phyloP scores from a whole-genome alignment of 768 basidiomycete genomes.

The Lactarius evosmus region DNA sequence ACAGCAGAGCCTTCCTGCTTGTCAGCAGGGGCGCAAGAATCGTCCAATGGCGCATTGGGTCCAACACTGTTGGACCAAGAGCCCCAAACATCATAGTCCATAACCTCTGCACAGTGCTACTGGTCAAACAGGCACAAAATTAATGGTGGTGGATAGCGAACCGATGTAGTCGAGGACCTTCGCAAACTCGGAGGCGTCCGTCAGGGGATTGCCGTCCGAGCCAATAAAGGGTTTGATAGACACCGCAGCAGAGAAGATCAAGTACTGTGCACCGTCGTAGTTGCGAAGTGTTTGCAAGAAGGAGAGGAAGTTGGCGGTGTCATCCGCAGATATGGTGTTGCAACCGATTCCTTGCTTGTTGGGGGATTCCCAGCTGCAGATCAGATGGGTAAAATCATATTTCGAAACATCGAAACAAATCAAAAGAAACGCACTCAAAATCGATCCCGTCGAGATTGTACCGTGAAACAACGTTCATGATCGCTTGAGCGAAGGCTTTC shows the following conservation, averaged over 20 bases:
- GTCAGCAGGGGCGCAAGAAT: slow-evolving; percentile 11
- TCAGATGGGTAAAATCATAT: background rate
- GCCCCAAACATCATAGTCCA: slow-evolving; percentile 28
- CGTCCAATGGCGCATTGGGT: slow-evolving; percentile 26
- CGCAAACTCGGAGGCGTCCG: slow-evolving; percentile 17
- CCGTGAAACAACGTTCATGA: background rate
- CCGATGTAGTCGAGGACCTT: slow-evolving; percentile 25
- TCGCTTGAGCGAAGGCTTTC: slow-evolving; percentile 15
- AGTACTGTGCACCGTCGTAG: background rate
- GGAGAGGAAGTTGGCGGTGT: slow-evolving; percentile 13
- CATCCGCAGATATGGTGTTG: slow-evolving; percentile 5
- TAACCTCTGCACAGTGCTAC: slow-evolving; percentile 2
- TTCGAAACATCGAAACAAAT: background rate
- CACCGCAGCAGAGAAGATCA: slow-evolving; percentile 14
- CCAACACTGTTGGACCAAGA: slow-evolving; percentile 8
- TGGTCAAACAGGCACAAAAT: background rate
- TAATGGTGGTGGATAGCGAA: background rate
- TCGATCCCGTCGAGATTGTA: slow-evolving; percentile 25
- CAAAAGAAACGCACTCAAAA: slow-evolving; percentile 14
- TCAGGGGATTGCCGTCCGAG: background rate
- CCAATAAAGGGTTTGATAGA: background rate
- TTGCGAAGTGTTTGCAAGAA: slow-evolving; percentile 16
- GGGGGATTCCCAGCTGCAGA: slow-evolving; percentile 23
- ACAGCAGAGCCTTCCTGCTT: slow-evolving; percentile 15
- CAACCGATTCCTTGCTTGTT: slow-evolving; percentile 4